Base-by-base conservation (phyloP, 2,329 filamentous ascomycete genomes). In the Alternaria ethzedia region DNA sequence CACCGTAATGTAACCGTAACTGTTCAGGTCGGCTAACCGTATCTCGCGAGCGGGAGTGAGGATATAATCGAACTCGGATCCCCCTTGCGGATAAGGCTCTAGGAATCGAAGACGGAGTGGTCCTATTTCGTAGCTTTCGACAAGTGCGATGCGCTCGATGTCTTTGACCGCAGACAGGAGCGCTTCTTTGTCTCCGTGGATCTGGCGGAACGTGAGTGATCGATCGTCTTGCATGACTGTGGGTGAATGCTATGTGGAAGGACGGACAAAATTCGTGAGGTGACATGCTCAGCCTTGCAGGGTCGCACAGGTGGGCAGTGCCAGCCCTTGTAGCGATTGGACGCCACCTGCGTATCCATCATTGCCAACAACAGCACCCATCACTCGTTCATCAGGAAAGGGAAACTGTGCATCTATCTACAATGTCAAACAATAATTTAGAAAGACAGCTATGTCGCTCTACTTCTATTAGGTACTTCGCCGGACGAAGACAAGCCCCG, bases 11-110 rank as follows among this genome's bases (percentile, higher is more conserved):
- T 25, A 52, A 1, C n/a, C 2, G 7, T 21, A 21, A n/a, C 2
- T 4, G 3, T 11, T 1, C 6, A 25, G 12, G 12, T 25, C 25
- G 7, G 11, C 9, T 8, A 3, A 3, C 1, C 2, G 5, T 6
- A 32, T 3, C 9, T 36, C 28, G 15, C 13, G 13, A 25, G 13
- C 3, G 9, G 13, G 20, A 0, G 30, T 36, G 49, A 52, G 30
- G 1, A 52, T 2, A 6, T 23, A 52, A 9, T 52, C 20, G 13
- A 5, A 9, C 8, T 3, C 5, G 0, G 20, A 5, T 17, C 28
- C 28, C 1, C 20, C 20, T 3, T 5, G 9, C 0, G 9, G 20
- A 5, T 52, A 41, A 2, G 5, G 9, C 11, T 23, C 20, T 0
- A 52, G 20, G 1, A 52, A 17, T 2, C 9, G 30, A 36, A 36